phyloP scores from a whole-genome alignment of 495 filamentous ascomycete species.

The Penicillium diatomitis region DNA sequence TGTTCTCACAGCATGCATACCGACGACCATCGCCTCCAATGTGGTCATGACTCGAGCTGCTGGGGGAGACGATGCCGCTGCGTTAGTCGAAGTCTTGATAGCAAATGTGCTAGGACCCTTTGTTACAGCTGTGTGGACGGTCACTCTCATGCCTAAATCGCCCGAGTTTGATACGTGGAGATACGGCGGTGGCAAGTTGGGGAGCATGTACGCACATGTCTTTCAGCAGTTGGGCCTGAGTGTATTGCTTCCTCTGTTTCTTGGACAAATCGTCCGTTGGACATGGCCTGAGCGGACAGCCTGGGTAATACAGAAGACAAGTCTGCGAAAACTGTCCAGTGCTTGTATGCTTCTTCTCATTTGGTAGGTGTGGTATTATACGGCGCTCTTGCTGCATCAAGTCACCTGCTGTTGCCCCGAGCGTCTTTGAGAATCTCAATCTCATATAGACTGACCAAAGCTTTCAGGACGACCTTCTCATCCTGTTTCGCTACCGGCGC shows the following conservation, averaged over 20 bases:
- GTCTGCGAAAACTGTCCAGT: conserved; percentile 36
- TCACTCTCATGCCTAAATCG: conserved; percentile 35
- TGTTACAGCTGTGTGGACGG: conserved; percentile 42
- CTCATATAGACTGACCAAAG: not conserved
- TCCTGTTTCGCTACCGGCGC: conserved; percentile 46
- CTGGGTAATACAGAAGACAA: conserved; percentile 32
- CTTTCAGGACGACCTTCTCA: conserved; percentile 42
- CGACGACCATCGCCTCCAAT: conserved; percentile 49
- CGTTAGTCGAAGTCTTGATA: conserved; percentile 44
- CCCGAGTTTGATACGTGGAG: conserved; percentile 37
- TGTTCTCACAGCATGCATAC: conserved; percentile 46
- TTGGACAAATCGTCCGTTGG: conserved; percentile 42
- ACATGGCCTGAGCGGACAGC: conserved; percentile 34
- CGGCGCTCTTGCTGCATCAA: no score
- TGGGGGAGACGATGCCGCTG: conserved; percentile 47
- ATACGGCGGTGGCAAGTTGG: conserved; percentile 34
- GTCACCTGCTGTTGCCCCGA: no score
- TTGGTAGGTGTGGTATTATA: conserved; percentile 29
- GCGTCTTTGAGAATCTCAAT: no score
- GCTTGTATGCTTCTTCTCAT: conserved; percentile 40
- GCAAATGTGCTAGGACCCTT: conserved; percentile 47
- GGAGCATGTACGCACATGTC: conserved; percentile 42
- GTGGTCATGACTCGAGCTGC: conserved; percentile 48
- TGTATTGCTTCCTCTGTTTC: conserved; percentile 38
- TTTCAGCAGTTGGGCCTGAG: conserved; percentile 44